Percentiles rank a stretch among this genome's conserved stretches.
These are phyloP conservation scores for Iris macrosiphon DNA, from an alignment of 106 monocot species.

Conservation along the genomic window DNA sequence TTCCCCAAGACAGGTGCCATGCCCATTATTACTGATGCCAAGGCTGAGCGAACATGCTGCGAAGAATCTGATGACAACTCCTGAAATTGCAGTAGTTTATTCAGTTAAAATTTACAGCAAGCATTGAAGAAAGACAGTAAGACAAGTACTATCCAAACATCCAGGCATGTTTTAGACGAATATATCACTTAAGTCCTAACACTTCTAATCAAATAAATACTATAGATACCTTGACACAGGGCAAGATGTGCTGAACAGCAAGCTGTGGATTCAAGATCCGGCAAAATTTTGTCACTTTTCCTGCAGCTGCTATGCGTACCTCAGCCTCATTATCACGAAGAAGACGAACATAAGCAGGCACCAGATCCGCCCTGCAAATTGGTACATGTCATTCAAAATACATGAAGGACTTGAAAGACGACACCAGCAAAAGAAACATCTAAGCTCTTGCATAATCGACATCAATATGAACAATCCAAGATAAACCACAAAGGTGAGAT, in stretches of 20 bases:
- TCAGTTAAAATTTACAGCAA: too few relatives aligned
- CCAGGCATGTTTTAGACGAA: too few relatives aligned
- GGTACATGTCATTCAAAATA: too few relatives aligned
- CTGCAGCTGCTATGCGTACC: constrained; percentile 16
- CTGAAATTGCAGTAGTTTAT: constrained; percentile 26
- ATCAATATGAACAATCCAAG: too few relatives aligned
- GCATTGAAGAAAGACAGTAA: too few relatives aligned
- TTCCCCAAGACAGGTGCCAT: constrained; percentile 71
- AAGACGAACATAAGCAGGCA: constrained; percentile 16
- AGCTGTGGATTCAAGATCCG: constrained; percentile 12
- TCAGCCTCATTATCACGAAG: constrained; percentile 17
- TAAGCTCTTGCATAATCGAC: too few relatives aligned
- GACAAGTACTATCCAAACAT: too few relatives aligned
- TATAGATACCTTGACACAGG: constrained; percentile 14
- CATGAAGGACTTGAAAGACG: too few relatives aligned
- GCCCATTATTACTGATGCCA: constrained; percentile 75
- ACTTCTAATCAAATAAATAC: too few relatives aligned
- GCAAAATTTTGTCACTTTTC: constrained; percentile 16
- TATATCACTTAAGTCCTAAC: too few relatives aligned
- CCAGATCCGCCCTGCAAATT: constrained; percentile 12
- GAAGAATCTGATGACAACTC: constrained; percentile 77
- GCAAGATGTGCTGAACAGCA: constrained; percentile 15
- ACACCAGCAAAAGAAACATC: too few relatives aligned
- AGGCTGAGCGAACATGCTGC: constrained; percentile 71
- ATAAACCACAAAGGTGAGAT: too few relatives aligned